phyloP scores from a whole-genome alignment of 2,329 filamentous ascomycete genomes.

The Stemphylium vesicarium region DNA sequence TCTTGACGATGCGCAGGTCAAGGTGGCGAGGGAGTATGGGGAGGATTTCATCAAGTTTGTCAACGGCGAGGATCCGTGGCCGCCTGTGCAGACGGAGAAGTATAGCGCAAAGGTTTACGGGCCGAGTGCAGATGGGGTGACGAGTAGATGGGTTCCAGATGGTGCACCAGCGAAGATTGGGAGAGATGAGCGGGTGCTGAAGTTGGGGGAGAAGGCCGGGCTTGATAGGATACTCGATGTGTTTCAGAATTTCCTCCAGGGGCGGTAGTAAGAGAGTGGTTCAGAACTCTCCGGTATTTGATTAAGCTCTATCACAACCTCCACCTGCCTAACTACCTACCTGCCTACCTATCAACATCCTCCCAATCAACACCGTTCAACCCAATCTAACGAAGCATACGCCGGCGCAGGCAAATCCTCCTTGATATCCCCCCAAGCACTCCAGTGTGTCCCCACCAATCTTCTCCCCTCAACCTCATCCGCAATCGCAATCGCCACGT shows the following conservation, averaged over 20 bases:
- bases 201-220: slow-evolving; percentile 33
- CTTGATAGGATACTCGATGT: slow-evolving; percentile 33
- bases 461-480: slow-evolving; percentile 41
- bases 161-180: slow-evolving; percentile 38
- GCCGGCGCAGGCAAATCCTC: slow-evolving; percentile 35
- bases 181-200: slow-evolving; percentile 30
- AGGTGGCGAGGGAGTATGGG: slow-evolving; percentile 31
- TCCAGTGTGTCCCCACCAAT: slow-evolving; percentile 42
- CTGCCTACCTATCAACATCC: too few relatives aligned
- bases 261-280: slow-evolving; percentile 5
- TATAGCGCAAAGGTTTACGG: slow-evolving; percentile 39
- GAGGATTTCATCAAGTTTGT: slow-evolving; percentile 45
- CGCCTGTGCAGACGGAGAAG: slow-evolving; percentile 30
- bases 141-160: slow-evolving; percentile 31
- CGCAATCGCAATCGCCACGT: slow-evolving; percentile 46
- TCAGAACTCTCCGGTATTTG: too few relatives aligned
- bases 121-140: slow-evolving; percentile 35
- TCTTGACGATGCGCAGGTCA: slow-evolving; percentile 29
- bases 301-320: too few relatives aligned
- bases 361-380: slow-evolving; percentile 25
- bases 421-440: slow-evolving; percentile 36
- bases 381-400: slow-evolving; percentile 27
- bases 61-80: slow-evolving; percentile 42
- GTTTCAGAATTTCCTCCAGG: slow-evolving; percentile 39
- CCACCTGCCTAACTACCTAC: too few relatives aligned